Conservation (phyloP, 176 grass and related monocot genomes). For the Oryza australiensis region DNA sequence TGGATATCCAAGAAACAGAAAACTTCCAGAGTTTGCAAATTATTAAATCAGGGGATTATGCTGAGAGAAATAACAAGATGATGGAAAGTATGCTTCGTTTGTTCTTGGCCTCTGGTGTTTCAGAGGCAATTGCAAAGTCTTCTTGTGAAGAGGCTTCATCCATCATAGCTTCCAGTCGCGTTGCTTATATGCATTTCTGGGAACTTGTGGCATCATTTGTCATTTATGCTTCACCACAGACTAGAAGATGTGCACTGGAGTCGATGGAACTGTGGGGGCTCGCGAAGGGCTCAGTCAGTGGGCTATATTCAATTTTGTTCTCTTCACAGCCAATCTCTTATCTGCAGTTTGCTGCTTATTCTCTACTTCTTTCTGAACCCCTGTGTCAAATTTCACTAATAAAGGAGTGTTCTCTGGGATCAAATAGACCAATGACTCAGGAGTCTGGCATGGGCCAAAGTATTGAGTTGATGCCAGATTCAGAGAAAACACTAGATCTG, state of each 20-base stretch:
- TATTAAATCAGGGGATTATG: slow-evolving; percentile 52
- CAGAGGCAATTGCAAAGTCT: slow-evolving; percentile 73
- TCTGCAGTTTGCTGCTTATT: slow-evolving; percentile 80
- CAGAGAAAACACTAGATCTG: slow-evolving; percentile 56
- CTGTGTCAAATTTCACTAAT: slow-evolving; percentile 65
- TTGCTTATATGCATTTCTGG: slow-evolving; percentile 75
- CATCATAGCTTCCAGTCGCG: slow-evolving; percentile 60
- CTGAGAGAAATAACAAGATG: slow-evolving; percentile 64
- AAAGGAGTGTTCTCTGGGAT: slow-evolving; percentile 50
- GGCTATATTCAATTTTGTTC: slow-evolving; percentile 88
- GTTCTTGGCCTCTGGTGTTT: slow-evolving; percentile 74
- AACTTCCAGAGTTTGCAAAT: slow-evolving; percentile 36
- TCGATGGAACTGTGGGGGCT: slow-evolving; percentile 96
- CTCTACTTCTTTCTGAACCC: slow-evolving; percentile 77
- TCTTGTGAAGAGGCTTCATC: slow-evolving; percentile 58
- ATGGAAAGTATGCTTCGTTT: slow-evolving; percentile 74
- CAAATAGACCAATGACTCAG: slow-evolving; percentile 15
- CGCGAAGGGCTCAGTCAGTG: slow-evolving; percentile 62
- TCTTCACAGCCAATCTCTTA: slow-evolving; percentile 64
- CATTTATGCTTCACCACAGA: slow-evolving; percentile 54
- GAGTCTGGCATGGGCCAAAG: slow-evolving; percentile 45
- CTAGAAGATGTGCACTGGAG: slow-evolving; percentile 74
- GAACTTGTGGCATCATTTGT: slow-evolving; percentile 81
- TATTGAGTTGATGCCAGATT: slow-evolving; percentile 42
- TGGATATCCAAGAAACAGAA: slow-evolving; percentile 50